These are phyloP conservation scores for Prunella vulgaris DNA, from an alignment of 257 asterid genomes.

Conservation along the genomic window DNA sequence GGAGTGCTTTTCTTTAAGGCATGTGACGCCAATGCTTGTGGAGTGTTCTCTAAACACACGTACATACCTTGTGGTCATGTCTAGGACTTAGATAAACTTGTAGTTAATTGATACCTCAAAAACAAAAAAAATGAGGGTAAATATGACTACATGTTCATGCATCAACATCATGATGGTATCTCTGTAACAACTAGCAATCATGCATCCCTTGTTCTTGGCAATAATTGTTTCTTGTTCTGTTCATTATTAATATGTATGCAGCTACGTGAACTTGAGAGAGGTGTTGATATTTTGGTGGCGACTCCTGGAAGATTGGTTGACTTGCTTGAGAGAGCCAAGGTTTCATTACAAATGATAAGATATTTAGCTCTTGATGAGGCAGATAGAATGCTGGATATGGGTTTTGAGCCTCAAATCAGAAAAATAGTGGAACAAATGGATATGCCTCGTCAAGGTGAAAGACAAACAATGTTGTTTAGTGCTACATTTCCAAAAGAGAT, in stretches of 20 bases:
- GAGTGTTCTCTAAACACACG: background rate
- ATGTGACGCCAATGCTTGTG: background rate
- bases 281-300: constrained; percentile 94
- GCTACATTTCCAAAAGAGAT: constrained; percentile 90
- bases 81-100: background rate
- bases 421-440: constrained; percentile 88
- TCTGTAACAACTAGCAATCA: background rate
- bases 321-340: constrained; percentile 84
- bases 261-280: constrained; percentile 91
- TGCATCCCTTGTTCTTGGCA: background rate
- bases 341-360: constrained; percentile 66
- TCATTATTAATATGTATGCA: constrained; percentile 26
- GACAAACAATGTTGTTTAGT: constrained; percentile 88
- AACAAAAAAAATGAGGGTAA: background rate
- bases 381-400: constrained; percentile 93
- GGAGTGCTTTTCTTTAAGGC: background rate
- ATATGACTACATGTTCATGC: background rate
- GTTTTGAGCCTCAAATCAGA: constrained; percentile 92
- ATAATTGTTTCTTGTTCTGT: constrained; percentile 5
- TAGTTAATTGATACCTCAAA: background rate
- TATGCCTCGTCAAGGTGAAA: constrained; percentile 81
- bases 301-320: constrained; percentile 93
- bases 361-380: constrained; percentile 92
- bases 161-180: background rate
- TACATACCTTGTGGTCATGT: background rate